A percentile compares a stretch with the other conserved stretches of the same genome.
phyloP scores from a whole-genome alignment of 2,329 filamentous ascomycete species.

The Hymenoscyphus albidus region DNA sequence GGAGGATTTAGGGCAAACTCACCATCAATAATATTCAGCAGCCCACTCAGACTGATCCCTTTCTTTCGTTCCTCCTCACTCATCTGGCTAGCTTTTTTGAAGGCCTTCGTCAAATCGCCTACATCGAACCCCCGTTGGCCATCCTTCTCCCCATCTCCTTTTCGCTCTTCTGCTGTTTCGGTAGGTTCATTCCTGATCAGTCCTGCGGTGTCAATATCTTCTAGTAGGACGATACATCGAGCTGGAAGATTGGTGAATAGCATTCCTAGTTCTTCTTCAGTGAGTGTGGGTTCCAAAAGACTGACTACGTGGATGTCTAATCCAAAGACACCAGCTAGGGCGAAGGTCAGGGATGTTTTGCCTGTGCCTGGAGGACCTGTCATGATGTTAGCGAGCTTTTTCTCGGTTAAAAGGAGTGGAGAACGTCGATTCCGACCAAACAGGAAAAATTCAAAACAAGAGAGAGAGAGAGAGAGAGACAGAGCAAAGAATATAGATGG shows the following conservation, averaged over 20 bases:
- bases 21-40: slow-evolving; percentile 67
- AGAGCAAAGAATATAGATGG: not conserved
- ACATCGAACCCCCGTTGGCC: slow-evolving; percentile 39
- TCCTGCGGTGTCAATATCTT: slow-evolving; percentile 73
- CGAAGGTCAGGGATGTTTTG: slow-evolving; percentile 69
- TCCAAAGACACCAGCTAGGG: slow-evolving; percentile 65
- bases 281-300: slow-evolving; percentile 57
- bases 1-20: not conserved
- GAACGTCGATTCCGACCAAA: no score
- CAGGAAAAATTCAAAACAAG: no score
- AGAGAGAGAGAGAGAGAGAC: no score
- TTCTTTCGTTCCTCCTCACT: slow-evolving; percentile 36
- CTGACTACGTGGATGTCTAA: slow-evolving; percentile 70
- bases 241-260: slow-evolving; percentile 65
- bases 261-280: slow-evolving; percentile 60
- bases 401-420: slow-evolving; percentile 63
- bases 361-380: slow-evolving; percentile 66
- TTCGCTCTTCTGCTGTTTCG: slow-evolving; percentile 16
- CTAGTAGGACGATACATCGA: slow-evolving; percentile 68
- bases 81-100: slow-evolving; percentile 40
- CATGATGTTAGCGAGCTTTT: slow-evolving; percentile 57
- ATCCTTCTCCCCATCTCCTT: slow-evolving; percentile 18
- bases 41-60: slow-evolving; percentile 56
- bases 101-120: slow-evolving; percentile 41
- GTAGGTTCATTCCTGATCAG: slow-evolving; percentile 45